Conservation (phyloP, 495 filamentous ascomycete genomes). For the Choiromyces venosus region DNA sequence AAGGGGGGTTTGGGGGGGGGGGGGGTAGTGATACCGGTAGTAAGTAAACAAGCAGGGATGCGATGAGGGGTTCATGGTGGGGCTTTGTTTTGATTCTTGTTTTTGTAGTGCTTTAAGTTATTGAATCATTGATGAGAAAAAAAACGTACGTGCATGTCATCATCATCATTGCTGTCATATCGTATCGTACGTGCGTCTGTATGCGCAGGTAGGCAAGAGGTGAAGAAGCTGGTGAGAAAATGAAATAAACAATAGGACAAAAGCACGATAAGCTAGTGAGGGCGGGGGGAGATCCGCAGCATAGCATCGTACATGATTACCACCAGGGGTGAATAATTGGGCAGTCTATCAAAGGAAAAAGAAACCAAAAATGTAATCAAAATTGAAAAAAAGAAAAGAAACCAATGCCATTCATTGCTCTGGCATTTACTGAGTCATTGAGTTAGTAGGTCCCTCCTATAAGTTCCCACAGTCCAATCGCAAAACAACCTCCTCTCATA, state of each 20-base stretch:
- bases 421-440: background rate
- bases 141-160: background rate
- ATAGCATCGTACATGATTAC: background rate
- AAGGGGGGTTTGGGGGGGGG: no score
- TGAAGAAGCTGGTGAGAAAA: no score
- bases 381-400: background rate
- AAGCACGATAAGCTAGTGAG: no score
- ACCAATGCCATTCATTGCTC: background rate
- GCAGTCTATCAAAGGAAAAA: background rate
- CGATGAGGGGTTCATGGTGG: background rate
- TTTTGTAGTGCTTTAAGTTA: background rate
- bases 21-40: no score
- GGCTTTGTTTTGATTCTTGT: constrained; percentile 1
- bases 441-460: no score
- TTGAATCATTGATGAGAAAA: background rate
- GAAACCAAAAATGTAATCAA: background rate
- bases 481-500: background rate
- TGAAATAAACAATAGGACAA: background rate
- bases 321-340: background rate
- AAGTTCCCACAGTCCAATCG: no score
- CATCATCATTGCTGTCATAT: background rate
- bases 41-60: background rate
- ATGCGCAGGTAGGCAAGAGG: background rate
- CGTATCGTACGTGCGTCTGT: background rate
- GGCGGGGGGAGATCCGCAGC: background rate